Evolutionary conservation across 495 filamentous ascomycete species (phyloP).

Genomic region (Tricharina praecox): DNA sequence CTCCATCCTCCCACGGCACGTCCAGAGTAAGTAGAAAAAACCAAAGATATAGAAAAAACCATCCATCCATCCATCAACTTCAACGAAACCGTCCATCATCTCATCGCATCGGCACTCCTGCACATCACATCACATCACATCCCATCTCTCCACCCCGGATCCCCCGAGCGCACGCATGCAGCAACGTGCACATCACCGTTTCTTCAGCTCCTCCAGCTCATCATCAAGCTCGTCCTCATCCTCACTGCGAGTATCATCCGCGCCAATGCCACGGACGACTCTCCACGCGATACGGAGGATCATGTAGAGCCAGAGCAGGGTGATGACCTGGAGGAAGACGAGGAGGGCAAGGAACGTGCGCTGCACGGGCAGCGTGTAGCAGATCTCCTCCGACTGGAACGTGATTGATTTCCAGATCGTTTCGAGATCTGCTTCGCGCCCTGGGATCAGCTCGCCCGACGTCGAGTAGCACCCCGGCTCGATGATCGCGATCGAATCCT

Average conservation of each 20-base stretch:
- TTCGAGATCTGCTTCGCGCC: constrained; percentile 34
- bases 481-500: constrained; percentile 47
- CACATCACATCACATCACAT: too few relatives aligned
- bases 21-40: too few relatives aligned
- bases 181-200: too few relatives aligned
- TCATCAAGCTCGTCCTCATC: constrained; percentile 58
- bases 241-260: constrained; percentile 76
- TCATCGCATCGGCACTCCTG: too few relatives aligned
- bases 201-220: constrained; percentile 31
- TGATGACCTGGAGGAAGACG: constrained; percentile 60
- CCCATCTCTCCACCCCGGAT: too few relatives aligned
- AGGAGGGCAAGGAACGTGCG: constrained; percentile 60
- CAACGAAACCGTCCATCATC: too few relatives aligned
- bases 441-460: constrained; percentile 27
- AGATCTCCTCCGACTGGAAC: constrained; percentile 35
- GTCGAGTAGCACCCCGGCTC: constrained; percentile 48
- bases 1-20: too few relatives aligned
- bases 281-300: constrained; percentile 63
- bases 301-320: constrained; percentile 78
- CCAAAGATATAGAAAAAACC: too few relatives aligned
- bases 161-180: too few relatives aligned
- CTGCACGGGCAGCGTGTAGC: constrained; percentile 55
- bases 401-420: not conserved
- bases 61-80: too few relatives aligned
- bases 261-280: constrained; percentile 56